Base-by-base conservation (phyloP, 139 green algal species). In the Chlorella sp. region DNA sequence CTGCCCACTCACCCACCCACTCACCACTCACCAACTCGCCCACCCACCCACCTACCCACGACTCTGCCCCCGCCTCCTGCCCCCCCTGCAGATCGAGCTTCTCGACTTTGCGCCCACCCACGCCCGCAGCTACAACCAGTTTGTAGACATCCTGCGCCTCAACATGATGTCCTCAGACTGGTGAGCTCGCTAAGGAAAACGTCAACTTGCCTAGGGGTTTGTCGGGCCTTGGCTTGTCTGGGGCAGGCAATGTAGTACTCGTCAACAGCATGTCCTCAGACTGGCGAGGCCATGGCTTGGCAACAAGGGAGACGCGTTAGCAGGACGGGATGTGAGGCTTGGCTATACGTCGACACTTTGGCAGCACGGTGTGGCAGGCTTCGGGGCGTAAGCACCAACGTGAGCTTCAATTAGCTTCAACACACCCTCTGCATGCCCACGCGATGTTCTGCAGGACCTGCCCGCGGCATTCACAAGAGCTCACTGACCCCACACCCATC, bases 111-210 rank as follows among this genome's bases (percentile, higher is more conserved):
- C 91, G 4, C 86, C 92, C 11, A 86, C 93, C 64, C 98, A 99
- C 88, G 98, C 97, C 0, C 3, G 21, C 22, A 94, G 83, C 53
- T 99, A 99, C 95, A 99, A 99, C 91, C 93, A 93, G 5, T 93
- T 99, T 36, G 91, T 97, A 34, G 86, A 96, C 60, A 85, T 85
- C 57, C 28, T 98, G 0, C 85, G 94, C 32, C 93, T 96, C 64
- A 99, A 98, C 90, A 92, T 99, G 86, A 91, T 99, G 81, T 93
- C 97, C 32, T 95, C 95, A 2, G 98, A 99, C 94, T 99, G 95
- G 93, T 93, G 81, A 77, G 82, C n/a, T 36, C 24, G 53, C 53
- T 28, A 28, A n/a, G 7, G 14, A n/a, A 3, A 73, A 73, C 22
- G n/a, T n/a, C n/a, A 73, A 21, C 75, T 34, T 60, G 40, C 42